phyloP scores from a whole-genome alignment of 257 asterid genomes.

The Penstemon davidsonii region DNA sequence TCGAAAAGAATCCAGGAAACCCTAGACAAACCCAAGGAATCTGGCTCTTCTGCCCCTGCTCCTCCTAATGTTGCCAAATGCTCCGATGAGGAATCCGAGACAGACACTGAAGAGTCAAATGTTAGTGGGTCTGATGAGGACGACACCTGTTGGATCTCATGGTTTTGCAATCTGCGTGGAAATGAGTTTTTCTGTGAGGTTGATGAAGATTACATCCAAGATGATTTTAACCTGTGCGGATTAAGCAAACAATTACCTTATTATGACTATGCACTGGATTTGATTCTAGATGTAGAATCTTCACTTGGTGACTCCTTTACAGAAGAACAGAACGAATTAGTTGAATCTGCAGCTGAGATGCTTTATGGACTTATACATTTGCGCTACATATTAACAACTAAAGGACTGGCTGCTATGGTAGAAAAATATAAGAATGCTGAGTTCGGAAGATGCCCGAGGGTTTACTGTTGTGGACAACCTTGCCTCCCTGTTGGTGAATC shows the following conservation, averaged over 20 bases:
- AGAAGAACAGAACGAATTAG: slow-evolving; percentile 60
- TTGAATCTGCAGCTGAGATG: slow-evolving; percentile 71
- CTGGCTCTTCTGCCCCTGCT: background rate
- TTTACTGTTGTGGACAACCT: slow-evolving; percentile 63
- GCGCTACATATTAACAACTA: slow-evolving; percentile 61
- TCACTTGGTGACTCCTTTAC: slow-evolving; percentile 54
- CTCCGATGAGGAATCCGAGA: slow-evolving; percentile 49
- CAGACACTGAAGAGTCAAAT: slow-evolving; percentile 61
- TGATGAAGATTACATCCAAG: slow-evolving; percentile 66
- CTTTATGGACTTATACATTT: slow-evolving; percentile 65
- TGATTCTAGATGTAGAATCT: slow-evolving; percentile 60
- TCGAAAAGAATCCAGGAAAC: slow-evolving; percentile 53
- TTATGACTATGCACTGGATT: slow-evolving; percentile 60
- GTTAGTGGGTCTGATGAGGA: slow-evolving; percentile 61
- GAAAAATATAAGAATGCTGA: slow-evolving; percentile 68
- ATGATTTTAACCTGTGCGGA: slow-evolving; percentile 60
- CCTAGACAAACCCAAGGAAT: slow-evolving; percentile 36
- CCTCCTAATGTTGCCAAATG: slow-evolving; percentile 14
- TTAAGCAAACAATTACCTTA: slow-evolving; percentile 55
- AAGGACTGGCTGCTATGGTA: slow-evolving; percentile 65
- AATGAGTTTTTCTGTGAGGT: slow-evolving; percentile 61
- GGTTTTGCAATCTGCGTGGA: slow-evolving; percentile 63
- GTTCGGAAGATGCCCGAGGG: slow-evolving; percentile 69
- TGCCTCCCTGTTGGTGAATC: slow-evolving; percentile 68
- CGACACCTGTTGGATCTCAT: slow-evolving; percentile 60